phyloP scores from a whole-genome alignment of 345 rosid genomes.

The Toxicodendron radicans region DNA sequence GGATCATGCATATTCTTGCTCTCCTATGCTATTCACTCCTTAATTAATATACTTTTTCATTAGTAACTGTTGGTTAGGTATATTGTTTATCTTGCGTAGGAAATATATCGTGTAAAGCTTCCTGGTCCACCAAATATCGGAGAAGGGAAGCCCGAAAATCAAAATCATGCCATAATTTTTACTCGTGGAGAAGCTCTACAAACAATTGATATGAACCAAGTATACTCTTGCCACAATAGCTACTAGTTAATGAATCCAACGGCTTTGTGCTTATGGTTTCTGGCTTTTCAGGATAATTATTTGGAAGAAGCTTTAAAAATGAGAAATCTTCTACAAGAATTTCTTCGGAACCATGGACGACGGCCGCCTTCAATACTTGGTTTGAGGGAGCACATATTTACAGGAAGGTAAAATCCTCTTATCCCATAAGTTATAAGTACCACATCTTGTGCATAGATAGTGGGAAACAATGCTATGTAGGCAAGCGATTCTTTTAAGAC shows the following conservation, averaged over 20 bases:
- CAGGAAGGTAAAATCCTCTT: slow-evolving; percentile 69
- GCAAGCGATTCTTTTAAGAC: too few relatives aligned
- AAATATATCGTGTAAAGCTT: slow-evolving; percentile 86
- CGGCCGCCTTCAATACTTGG: slow-evolving; percentile 89
- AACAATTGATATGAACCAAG: slow-evolving; percentile 97
- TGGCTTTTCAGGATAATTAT: slow-evolving; percentile 66
- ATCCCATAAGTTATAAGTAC: neutral
- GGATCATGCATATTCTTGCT: neutral
- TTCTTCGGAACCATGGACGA: slow-evolving; percentile 65
- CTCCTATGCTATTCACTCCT: neutral
- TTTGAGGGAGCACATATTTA: slow-evolving; percentile 89
- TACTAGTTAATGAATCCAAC: slow-evolving; percentile 12
- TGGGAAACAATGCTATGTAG: too few relatives aligned
- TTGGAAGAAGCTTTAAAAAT: slow-evolving; percentile 95
- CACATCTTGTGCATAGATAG: slow-evolving; percentile 1
- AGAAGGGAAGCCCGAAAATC: slow-evolving; percentile 99
- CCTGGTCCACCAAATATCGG: slow-evolving; percentile 95
- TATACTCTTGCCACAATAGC: slow-evolving; percentile 31
- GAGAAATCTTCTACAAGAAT: slow-evolving; percentile 96
- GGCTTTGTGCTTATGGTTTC: slow-evolving; percentile 25
- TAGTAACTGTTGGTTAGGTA: slow-evolving; percentile 3
- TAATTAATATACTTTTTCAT: neutral
- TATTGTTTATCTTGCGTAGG: slow-evolving; percentile 39
- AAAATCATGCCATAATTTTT: slow-evolving; percentile 86
- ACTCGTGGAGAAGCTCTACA: slow-evolving; percentile 98